Evolutionary conservation across 2,329 filamentous ascomycete genomes (phyloP).

Genomic region (Microdochium bolleyi): DNA sequence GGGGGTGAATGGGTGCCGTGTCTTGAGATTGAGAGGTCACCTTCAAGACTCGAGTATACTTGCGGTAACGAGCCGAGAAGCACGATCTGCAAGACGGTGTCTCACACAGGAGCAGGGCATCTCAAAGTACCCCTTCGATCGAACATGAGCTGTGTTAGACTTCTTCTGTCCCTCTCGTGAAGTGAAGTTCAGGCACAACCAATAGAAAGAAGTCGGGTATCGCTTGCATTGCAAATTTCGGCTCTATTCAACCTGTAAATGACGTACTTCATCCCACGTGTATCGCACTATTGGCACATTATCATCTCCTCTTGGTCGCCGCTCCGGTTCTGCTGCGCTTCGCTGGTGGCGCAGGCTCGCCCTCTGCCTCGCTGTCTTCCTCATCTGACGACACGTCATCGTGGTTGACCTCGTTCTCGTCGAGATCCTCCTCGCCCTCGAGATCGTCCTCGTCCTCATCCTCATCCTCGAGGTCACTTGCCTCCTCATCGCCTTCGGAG

Average conservation of each 20-base stretch:
- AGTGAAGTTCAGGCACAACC: too few species aligned
- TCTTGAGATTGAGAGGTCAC: too few species aligned
- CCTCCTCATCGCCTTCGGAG: constrained; percentile 51
- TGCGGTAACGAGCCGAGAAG: too few species aligned
- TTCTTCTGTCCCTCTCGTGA: too few species aligned
- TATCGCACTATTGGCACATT: not conserved
- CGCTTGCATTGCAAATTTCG: constrained; percentile 10
- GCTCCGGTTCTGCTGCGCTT: constrained; percentile 33
- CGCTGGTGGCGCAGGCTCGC: constrained; percentile 37
- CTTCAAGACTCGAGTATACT: too few species aligned
- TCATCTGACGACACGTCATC: constrained; percentile 48
- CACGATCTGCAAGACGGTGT: too few species aligned
- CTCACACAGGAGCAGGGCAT: too few species aligned
- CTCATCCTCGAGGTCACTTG: constrained; percentile 23
- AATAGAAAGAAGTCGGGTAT: constrained; percentile 9
- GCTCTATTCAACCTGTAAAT: constrained; percentile 8
- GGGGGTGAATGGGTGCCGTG: too few species aligned
- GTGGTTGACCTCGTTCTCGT: constrained; percentile 53
- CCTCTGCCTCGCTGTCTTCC: constrained; percentile 48
- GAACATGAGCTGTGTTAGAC: too few species aligned
- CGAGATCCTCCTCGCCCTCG: constrained; percentile 39
- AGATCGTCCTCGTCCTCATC: constrained; percentile 30
- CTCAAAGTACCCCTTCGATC: too few species aligned
- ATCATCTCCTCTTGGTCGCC: constrained; percentile 27
- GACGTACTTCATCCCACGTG: not conserved